These are phyloP conservation scores for Chaetothyriales sp. DNA, from an alignment of 2,329 filamentous ascomycete genomes.

Conservation along the genomic window DNA sequence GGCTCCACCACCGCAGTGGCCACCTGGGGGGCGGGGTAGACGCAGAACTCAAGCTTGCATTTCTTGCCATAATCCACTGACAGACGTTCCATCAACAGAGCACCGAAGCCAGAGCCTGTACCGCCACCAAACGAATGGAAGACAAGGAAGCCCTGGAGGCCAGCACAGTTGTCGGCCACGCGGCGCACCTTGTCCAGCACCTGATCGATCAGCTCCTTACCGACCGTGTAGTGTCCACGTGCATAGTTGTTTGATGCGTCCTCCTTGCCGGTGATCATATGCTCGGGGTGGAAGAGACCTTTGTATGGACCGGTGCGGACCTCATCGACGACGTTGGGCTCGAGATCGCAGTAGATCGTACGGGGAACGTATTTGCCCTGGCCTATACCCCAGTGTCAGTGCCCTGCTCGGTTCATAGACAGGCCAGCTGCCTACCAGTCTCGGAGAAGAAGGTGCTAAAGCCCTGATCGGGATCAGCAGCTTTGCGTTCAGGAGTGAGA, in stretches of 20 bases:
- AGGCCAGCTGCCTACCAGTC: slow-evolving; percentile 55
- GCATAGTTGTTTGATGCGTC: slow-evolving; percentile 99
- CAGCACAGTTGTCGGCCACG: slow-evolving; percentile 93
- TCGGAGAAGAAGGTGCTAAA: slow-evolving; percentile 99
- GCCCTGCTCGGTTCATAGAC: slow-evolving; percentile 2
- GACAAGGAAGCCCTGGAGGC: slow-evolving; percentile 96
- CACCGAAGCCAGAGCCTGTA: slow-evolving; percentile 96
- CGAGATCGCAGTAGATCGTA: slow-evolving; percentile 98
- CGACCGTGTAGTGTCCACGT: slow-evolving; percentile 98
- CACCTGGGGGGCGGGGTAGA: slow-evolving; percentile 95
- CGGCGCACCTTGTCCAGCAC: slow-evolving; percentile 95
- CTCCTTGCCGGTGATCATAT: slow-evolving; percentile 99
- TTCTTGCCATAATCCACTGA: slow-evolving; percentile 99
- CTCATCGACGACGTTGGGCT: slow-evolving; percentile 98
- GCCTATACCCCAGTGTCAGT: slow-evolving; percentile 37
- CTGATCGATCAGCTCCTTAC: slow-evolving; percentile 97
- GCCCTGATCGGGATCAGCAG: slow-evolving; percentile 78
- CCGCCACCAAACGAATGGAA: slow-evolving; percentile 99
- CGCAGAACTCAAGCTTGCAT: slow-evolving; percentile 99
- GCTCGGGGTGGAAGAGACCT: slow-evolving; percentile 93
- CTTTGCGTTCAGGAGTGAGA: slow-evolving; percentile 95
- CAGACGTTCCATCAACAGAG: slow-evolving; percentile 89
- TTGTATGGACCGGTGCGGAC: slow-evolving; percentile 96
- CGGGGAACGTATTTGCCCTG: slow-evolving; percentile 98
- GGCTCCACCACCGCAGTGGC: slow-evolving; percentile 97